Evolutionary conservation across 345 rosid genomes (phyloP), one percentile per base, ranked within the genome.

Genomic region (Conringia planisiliqua): DNA sequence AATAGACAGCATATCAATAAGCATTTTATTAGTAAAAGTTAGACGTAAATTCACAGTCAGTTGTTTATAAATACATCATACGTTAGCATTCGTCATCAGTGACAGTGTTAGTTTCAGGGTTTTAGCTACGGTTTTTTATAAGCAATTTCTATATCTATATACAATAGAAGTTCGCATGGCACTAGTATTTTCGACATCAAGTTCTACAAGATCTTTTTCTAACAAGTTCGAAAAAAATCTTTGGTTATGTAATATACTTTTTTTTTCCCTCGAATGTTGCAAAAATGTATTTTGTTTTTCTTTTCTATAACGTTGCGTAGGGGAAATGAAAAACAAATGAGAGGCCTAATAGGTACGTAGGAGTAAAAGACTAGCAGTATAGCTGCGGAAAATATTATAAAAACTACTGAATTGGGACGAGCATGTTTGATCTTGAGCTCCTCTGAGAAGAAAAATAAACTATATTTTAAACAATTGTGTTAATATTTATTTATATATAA

Each of bases 401-500:
- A 43, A 55, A 62, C 36, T 63, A 54, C 75, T 70, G 71, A 63
- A 70, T 70, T 63, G 46, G 71, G 80, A 63, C 66, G 66, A 70
- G 66, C 71, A 76, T 76, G 75, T 76, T 70, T 70, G 52, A 70
- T 76, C 33, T 12, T 55, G 51, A 62, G 71, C 27, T 54, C 51
- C 6, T 62, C 16, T 16, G 57, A 43, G 61, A 13, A 35, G 6
- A 1, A 42, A 44, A 56, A 22, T 1, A 22, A 38, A 24, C 10
- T 17, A 36, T 22, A 61, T 27, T 50, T 61, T 16, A 40, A 27
- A 26, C 32, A 20, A 0, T 6, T 18, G 18, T 64, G 40, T 18
- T 29, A 18, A 24, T 47, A 58, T 16, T 4, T n/a, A 6, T 17
- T 17, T 18, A 47, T 52, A 56, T 62, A 18, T 10, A 17, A 44